Evolutionary conservation across 2,329 filamentous ascomycete genomes (phyloP).

Genomic region (Chrysoporthe puriensis): DNA sequence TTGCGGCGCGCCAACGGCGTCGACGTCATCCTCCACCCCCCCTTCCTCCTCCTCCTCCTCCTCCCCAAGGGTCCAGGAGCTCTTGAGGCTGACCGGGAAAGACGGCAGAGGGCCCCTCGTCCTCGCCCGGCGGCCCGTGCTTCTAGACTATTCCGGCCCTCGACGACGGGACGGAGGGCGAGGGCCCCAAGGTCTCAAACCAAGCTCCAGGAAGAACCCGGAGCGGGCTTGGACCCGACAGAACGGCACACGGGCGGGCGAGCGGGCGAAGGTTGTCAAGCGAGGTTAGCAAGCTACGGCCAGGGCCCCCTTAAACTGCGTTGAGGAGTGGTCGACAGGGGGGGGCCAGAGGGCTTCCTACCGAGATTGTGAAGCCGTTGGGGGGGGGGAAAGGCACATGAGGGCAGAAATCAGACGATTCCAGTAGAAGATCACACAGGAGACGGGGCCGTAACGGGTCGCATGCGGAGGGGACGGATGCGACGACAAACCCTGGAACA

Average conservation of each 20-base stretch:
- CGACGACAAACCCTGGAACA: not conserved
- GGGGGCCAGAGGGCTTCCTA: not conserved
- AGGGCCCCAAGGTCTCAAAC: too few species aligned
- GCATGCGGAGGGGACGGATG: not conserved
- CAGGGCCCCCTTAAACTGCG: not conserved
- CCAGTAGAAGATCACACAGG: not conserved
- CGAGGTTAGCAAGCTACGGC: not conserved
- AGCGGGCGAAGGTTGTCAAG: not conserved
- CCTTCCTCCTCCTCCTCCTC: too few species aligned
- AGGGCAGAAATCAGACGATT: not conserved
- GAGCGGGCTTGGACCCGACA: not conserved
- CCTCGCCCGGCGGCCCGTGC: too few species aligned
- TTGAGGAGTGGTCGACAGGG: not conserved
- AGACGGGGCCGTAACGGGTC: not conserved
- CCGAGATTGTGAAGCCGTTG: slow-evolving; percentile 2
- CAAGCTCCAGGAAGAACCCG: too few species aligned
- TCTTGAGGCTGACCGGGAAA: too few species aligned
- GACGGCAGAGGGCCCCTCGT: too few species aligned
- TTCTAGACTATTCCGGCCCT: too few species aligned
- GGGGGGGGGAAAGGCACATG: not conserved
- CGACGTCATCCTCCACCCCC: too few species aligned
- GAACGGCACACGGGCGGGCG: not conserved
- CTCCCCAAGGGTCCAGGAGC: too few species aligned
- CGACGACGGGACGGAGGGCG: too few species aligned
- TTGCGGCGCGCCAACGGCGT: too few species aligned